Percentiles rank a stretch among this genome's conserved stretches.
Conservation (phyloP, 495 filamentous ascomycete species). For the Xylaria venustula region DNA sequence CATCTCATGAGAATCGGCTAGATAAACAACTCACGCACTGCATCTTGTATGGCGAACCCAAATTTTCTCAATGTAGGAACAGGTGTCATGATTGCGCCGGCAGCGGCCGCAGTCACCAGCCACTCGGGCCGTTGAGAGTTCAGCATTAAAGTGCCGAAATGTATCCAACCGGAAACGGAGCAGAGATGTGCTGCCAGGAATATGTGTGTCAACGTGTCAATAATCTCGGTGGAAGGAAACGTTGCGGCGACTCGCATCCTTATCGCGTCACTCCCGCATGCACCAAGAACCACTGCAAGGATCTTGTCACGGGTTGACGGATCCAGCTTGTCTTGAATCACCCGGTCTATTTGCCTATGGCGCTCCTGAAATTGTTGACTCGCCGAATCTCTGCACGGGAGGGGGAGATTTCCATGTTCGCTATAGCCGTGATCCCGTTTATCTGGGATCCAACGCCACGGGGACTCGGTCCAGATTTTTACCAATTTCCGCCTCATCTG, state of each 20-base stretch:
- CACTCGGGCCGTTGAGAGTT: constrained; percentile 55
- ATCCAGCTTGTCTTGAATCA: constrained; percentile 43
- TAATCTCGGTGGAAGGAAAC: constrained; percentile 58
- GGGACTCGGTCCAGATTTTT: constrained; percentile 43
- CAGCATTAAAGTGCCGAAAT: constrained; percentile 54
- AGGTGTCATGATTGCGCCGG: constrained; percentile 55
- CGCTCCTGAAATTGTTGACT: constrained; percentile 19
- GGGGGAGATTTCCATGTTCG: constrained; percentile 55
- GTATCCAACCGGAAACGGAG: constrained; percentile 55
- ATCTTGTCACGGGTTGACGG: constrained; percentile 54
- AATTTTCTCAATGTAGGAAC: constrained; percentile 59
- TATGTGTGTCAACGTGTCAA: constrained; percentile 61
- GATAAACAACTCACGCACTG: constrained; percentile 41
- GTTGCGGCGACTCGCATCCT: constrained; percentile 52
- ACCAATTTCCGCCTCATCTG: constrained; percentile 32
- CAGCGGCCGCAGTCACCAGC: constrained; percentile 52
- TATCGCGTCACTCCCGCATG: constrained; percentile 43
- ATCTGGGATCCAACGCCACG: constrained; percentile 55
- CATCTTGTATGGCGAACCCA: constrained; percentile 62
- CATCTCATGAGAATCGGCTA: not conserved
- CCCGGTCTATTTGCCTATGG: constrained; percentile 25
- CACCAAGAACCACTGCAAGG: constrained; percentile 56
- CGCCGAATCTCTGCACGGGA: constrained; percentile 39
- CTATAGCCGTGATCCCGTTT: constrained; percentile 49
- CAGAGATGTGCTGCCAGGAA: constrained; percentile 54